Evolutionary conservation across 2,329 filamentous ascomycete genomes (phyloP).

Genomic region (Botrytis pseudocinerea): DNA sequence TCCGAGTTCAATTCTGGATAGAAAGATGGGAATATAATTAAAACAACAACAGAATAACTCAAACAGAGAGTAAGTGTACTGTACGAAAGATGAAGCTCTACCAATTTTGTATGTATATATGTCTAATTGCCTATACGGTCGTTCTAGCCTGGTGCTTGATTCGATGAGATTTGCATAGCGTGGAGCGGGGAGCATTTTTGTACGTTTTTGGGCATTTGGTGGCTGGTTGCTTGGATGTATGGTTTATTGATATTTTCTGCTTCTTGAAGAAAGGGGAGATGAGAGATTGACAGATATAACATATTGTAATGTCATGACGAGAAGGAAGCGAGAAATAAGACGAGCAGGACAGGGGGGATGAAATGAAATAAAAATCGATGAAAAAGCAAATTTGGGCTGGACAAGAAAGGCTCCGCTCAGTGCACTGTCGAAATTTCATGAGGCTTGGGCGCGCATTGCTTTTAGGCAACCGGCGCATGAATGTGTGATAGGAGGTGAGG

Average conservation of each 20-base stretch:
- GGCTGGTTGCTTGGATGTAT: not conserved
- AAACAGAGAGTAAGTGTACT: slow-evolving; percentile 2
- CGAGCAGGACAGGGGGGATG: no score
- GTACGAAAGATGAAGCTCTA: not conserved
- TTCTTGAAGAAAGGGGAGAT: not conserved
- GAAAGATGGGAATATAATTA: slow-evolving; percentile 34
- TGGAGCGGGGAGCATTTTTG: slow-evolving; percentile 14
- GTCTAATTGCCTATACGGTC: slow-evolving; percentile 1
- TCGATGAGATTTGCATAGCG: slow-evolving; percentile 22
- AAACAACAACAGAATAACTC: not conserved
- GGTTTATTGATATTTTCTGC: not conserved
- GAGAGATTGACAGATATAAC: not conserved
- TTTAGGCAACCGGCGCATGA: not conserved
- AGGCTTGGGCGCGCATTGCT: not conserved
- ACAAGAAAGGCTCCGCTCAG: not conserved
- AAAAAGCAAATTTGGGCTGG: not conserved
- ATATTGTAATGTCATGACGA: slow-evolving; percentile 15
- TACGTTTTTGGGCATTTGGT: slow-evolving; percentile 6
- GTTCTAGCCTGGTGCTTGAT: slow-evolving; percentile 25
- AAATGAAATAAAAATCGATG: not conserved
- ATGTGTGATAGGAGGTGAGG: not conserved
- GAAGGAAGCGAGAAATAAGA: no score
- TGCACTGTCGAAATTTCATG: not conserved
- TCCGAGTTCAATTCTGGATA: slow-evolving; percentile 39
- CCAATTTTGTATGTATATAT: slow-evolving; percentile 11